Conservation (phyloP, 2,329 filamentous ascomycete genomes). For the Colletotrichum sp. region DNA sequence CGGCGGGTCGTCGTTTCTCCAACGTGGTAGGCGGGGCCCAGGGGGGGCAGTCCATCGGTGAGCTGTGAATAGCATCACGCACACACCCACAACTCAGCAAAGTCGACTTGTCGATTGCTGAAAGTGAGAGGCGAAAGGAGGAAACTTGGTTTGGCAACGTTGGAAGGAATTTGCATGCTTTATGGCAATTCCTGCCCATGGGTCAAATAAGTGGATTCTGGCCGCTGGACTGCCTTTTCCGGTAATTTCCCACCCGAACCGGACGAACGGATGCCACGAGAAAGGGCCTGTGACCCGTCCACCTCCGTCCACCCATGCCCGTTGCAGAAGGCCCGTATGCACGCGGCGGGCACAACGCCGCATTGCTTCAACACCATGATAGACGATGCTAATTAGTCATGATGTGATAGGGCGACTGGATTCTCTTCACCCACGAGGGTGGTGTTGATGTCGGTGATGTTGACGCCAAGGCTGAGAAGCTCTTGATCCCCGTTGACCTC, state of each 20-base stretch:
- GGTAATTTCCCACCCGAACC: constrained; percentile 31
- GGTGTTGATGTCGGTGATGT: constrained; percentile 99
- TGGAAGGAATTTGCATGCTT: constrained; percentile 16
- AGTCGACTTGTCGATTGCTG: neutral
- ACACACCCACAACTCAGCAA: neutral
- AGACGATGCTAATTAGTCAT: constrained; percentile 11
- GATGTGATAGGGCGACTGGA: constrained; percentile 86
- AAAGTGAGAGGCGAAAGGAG: neutral
- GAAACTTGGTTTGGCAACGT: constrained; percentile 8
- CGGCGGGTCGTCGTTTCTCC: neutral
- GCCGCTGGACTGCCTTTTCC: constrained; percentile 19
- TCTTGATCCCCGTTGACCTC: constrained; percentile 95
- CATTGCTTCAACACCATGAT: neutral
- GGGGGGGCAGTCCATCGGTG: constrained; percentile 9
- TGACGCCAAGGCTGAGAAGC: constrained; percentile 98
- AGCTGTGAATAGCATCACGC: constrained; percentile 1
- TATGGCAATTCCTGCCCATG: constrained; percentile 17
- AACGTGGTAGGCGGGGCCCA: neutral
- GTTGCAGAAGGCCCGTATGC: constrained; percentile 1
- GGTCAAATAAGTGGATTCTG: constrained; percentile 23
- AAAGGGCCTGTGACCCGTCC: constrained; percentile 22
- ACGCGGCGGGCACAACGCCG: neutral
- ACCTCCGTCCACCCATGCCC: constrained; percentile 7
- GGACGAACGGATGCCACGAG: constrained; percentile 45
- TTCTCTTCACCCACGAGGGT: constrained; percentile 99